Evolutionary conservation across 2,329 filamentous ascomycete species (phyloP), one percentile per base, ranked within the genome.

Genomic region (Pseudogymnoascus sp.): DNA sequence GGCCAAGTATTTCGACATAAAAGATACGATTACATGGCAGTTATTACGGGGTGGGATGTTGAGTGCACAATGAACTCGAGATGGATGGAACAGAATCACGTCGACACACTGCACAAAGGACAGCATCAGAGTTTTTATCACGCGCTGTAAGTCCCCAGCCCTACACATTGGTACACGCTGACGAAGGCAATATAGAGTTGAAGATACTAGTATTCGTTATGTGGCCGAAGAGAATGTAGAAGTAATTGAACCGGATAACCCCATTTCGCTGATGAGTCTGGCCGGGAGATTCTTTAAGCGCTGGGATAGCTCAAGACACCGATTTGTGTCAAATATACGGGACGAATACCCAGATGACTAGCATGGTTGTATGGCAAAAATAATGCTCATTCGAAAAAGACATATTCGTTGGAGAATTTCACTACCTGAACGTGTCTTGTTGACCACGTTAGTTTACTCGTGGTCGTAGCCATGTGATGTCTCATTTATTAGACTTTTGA

Each of bases 301-400:
- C 44, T 97, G 92, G 80, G 90, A 97, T 74, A 71, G 74, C 4
- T 78, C 77, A 35, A 80, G 76, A 0, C 85, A 85, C 68, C 80
- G 76, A 3, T 99, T 97, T 76, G 81, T 96, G 33, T 96, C 91
- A 69, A 97, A 97, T 74, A 79, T 90, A 62, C 76, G 77, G 68
- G 90, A 96, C 69, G 86, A 93, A 71, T 97, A 92, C 74, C 93
- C 93, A 0, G 89, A 96, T 72, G 91, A 96, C 75, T 96, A 68
- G 67, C 37, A 33, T 56, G 38, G 59, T 8, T 61, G 59, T 29
- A 61, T 40, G 59, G 33, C 13, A 24, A 40, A 26, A 61, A 14
- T 5, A 56, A 21, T 56, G n/a, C n/a, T n/a, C n/a, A n/a, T n/a
- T n/a, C n/a, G n/a, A n/a, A 21, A 56, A 26, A 56, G 29, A 35